Conservation (phyloP, 2,329 filamentous ascomycete genomes). For the Penicillium sp. region DNA sequence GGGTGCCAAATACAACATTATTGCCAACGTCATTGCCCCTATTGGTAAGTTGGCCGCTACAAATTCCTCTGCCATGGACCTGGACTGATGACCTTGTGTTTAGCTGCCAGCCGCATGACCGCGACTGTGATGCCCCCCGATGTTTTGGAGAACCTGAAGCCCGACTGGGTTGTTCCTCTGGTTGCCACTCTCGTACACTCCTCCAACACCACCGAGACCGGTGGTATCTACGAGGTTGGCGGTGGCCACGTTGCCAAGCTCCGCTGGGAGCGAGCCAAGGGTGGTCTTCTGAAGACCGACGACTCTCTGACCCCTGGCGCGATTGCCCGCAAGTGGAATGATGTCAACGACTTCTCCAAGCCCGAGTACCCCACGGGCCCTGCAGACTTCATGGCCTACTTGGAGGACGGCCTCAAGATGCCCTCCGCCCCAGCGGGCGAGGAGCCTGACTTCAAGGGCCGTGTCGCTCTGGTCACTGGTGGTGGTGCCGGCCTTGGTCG, state of each 20-base stretch:
- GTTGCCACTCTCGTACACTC: constrained; percentile 87
- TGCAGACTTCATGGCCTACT: constrained; percentile 82
- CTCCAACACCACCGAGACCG: constrained; percentile 78
- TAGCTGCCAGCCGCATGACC: constrained; percentile 91
- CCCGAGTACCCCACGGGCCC: constrained; percentile 81
- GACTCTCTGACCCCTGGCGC: constrained; percentile 84
- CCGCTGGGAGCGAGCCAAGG: constrained; percentile 90
- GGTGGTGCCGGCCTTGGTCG: constrained; percentile 90
- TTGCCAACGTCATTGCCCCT: constrained; percentile 91
- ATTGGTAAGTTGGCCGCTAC: constrained; percentile 53
- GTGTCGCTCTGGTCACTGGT: constrained; percentile 84
- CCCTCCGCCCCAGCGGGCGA: constrained; percentile 71
- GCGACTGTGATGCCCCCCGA: constrained; percentile 95
- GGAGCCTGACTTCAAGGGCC: constrained; percentile 77
- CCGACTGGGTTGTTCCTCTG: constrained; percentile 92
- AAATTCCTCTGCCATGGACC: neutral
- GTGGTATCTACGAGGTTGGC: constrained; percentile 89
- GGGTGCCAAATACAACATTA: constrained; percentile 95
- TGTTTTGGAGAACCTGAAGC: constrained; percentile 79
- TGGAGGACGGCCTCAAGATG: constrained; percentile 81
- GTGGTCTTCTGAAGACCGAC: constrained; percentile 87
- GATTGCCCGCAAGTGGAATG: constrained; percentile 84
- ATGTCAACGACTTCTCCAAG: constrained; percentile 82
- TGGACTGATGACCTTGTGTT: constrained; percentile 9
- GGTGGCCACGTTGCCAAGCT: constrained; percentile 91